Evolutionary conservation across 129 eudicot genomes (phyloP).

Genomic region (Smallanthus sonchifolius): DNA sequence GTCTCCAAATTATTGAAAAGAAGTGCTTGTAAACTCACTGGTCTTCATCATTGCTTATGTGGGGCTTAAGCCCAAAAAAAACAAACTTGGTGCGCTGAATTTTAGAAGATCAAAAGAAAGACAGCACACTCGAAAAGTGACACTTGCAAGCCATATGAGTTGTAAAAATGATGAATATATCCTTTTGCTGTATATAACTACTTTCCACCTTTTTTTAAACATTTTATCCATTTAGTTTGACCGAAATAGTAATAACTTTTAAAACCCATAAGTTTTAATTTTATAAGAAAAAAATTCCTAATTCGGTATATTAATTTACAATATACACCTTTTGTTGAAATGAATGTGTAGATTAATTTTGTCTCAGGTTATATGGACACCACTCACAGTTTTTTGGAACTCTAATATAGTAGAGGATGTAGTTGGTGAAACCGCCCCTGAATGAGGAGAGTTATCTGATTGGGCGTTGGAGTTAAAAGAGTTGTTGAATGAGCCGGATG

Average conservation of each 20-base stretch:
- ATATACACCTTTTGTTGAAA: too few relatives aligned
- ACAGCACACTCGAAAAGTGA: conserved; percentile 9
- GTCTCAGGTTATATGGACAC: too few relatives aligned
- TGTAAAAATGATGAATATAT: conserved; percentile 1
- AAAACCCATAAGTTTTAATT: too few relatives aligned
- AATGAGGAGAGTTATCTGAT: too few relatives aligned
- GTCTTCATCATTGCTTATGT: conserved; percentile 29
- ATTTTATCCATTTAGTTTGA: background rate
- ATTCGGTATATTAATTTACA: too few relatives aligned
- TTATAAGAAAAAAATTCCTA: too few relatives aligned
- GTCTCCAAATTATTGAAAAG: conserved; percentile 20
- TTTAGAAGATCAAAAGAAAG: conserved; percentile 19
- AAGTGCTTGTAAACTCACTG: conserved; percentile 8
- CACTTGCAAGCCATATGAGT: conserved; percentile 30
- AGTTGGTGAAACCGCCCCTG: too few relatives aligned
- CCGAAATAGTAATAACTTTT: background rate
- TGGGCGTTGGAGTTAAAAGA: too few relatives aligned
- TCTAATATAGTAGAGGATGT: too few relatives aligned
- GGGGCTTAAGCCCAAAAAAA: conserved; percentile 26
- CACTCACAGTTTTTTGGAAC: too few relatives aligned
- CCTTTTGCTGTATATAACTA: conserved; percentile 20
- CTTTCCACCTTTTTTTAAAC: conserved; percentile 4
- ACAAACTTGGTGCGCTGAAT: conserved; percentile 29
- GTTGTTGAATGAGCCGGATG: too few relatives aligned
- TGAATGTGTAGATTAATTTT: too few relatives aligned